Percentiles rank a stretch among this genome's conserved stretches.
Conservation (phyloP, 495 filamentous ascomycete genomes). For the Ascobolus immersus region DNA sequence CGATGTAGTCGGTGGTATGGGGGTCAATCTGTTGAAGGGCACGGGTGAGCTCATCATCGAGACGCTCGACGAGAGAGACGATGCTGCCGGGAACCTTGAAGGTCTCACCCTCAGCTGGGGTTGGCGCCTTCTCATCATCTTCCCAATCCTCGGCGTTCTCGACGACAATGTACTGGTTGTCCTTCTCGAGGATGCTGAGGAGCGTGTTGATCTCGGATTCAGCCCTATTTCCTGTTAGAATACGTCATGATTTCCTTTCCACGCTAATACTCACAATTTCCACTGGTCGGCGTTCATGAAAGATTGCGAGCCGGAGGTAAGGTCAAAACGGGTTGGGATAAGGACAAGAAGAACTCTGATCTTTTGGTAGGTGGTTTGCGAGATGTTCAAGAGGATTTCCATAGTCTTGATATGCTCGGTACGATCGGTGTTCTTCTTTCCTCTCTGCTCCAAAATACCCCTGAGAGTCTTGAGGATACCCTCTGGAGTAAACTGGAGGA, state of each 20-base stretch:
- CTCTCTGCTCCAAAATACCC: slow-evolving; percentile 76
- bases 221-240: slow-evolving; percentile 22
- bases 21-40: slow-evolving; percentile 92
- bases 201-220: slow-evolving; percentile 59
- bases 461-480: slow-evolving; percentile 93
- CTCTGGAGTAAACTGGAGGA: slow-evolving; percentile 75
- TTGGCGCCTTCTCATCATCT: slow-evolving; percentile 81
- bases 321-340: slow-evolving; percentile 82
- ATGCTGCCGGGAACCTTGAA: slow-evolving; percentile 74
- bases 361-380: slow-evolving; percentile 71
- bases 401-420: slow-evolving; percentile 83
- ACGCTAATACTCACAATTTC: slow-evolving; percentile 35
- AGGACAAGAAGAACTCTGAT: slow-evolving; percentile 80
- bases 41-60: slow-evolving; percentile 92
- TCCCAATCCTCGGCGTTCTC: slow-evolving; percentile 96
- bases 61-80: slow-evolving; percentile 77
- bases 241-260: slow-evolving; percentile 3
- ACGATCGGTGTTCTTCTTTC: slow-evolving; percentile 96
- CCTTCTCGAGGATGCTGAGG: slow-evolving; percentile 51
- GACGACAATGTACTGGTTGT: slow-evolving; percentile 53
- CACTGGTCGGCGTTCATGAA: slow-evolving; percentile 93
- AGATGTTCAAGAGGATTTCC: slow-evolving; percentile 82
- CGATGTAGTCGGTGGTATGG: slow-evolving; percentile 96
- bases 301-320: slow-evolving; percentile 52
- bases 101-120: slow-evolving; percentile 40